These are phyloP conservation scores for Diplodia intermedia DNA, from an alignment of 2,329 filamentous ascomycete species.

Conservation along the genomic window DNA sequence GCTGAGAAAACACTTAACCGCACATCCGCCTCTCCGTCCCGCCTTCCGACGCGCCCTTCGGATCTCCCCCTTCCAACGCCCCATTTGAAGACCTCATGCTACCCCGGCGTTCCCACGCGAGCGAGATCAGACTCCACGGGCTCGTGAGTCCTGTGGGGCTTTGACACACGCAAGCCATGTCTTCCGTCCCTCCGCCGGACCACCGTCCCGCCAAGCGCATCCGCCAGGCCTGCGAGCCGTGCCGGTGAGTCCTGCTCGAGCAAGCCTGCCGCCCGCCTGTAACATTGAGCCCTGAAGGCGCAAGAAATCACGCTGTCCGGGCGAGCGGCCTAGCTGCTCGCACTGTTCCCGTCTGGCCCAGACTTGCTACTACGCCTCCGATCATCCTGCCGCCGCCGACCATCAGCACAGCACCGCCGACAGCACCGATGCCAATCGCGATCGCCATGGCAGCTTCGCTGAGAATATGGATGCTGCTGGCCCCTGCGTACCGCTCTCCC, in stretches of 20 bases:
- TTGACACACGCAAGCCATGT: conserved; percentile 21
- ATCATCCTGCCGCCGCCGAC: conserved; percentile 46
- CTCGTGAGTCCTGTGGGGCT: background rate
- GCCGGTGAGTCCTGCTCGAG: conserved; percentile 40
- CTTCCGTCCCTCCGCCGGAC: conserved; percentile 20
- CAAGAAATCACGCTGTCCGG: conserved; percentile 61
- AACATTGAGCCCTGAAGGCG: conserved; percentile 45
- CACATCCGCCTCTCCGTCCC: conserved; percentile 24
- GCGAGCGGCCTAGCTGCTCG: conserved; percentile 59
- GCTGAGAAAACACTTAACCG: conserved; percentile 14
- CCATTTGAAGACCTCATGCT: conserved; percentile 21
- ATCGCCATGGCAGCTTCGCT: conserved; percentile 9
- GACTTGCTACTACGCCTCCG: conserved; percentile 43
- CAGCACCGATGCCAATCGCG: conserved; percentile 10
- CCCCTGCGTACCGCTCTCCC: background rate
- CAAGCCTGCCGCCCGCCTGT: background rate
- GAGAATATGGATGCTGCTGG: background rate
- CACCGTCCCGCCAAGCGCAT: conserved; percentile 30
- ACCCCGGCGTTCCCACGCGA: conserved; percentile 7
- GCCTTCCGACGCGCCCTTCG: conserved; percentile 13
- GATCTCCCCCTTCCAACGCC: background rate
- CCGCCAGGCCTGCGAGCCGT: conserved; percentile 48
- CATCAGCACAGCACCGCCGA: background rate
- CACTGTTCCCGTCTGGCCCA: conserved; percentile 59
- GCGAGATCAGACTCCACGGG: background rate